Base-by-base conservation (phyloP, 495 filamentous ascomycete genomes). In the Neurospora cerealis region DNA sequence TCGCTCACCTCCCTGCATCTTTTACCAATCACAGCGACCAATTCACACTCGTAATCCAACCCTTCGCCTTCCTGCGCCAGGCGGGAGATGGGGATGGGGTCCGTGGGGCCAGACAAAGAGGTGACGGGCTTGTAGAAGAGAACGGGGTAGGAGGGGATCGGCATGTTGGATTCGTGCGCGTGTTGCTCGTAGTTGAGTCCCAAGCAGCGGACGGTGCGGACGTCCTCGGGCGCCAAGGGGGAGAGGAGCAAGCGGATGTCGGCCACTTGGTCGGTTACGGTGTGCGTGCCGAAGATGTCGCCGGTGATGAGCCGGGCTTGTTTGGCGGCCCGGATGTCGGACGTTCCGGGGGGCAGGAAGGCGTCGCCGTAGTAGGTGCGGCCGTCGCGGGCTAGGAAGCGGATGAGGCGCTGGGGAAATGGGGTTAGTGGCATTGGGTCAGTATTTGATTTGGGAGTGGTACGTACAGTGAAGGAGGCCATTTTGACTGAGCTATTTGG, bases 71-170 rank as follows among this genome's bases (percentile, higher is more conserved):
- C 77, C 77, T 87, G 86, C 0, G 91, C 91, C 46, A 90, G 77
- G 0, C 78, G 80, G 39, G 88, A 84, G 19, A 94, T 83, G 11
- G 90, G 91, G 71, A 95, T 91, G 10, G 89, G 86, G 77, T 93
- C 92, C 24, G 78, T 85, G 4, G 93, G 93, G 0, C 92, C 92
- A 0, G 88, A 78, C 46, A 95, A 86, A 1, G 92, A 86, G 4
- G 93, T 94, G 34, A 86, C 77, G 15, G 93, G 93, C 83, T 96
- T 97, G 83, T 92, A 94, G 81, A 96, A 96, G 38, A 97, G 81
- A 32, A 95, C 85, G 1, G 93, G 93, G 71, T 88, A 93, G 77
- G 90, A 88, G 19, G 93, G 93, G 60, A 93, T 85, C 1, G 92
- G 89, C 81, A 94, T 87, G 41, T 88, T 90, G 69, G 90, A 87